phyloP scores from a whole-genome alignment of 352 stramenopile species.

The Ophiocytium majus region DNA sequence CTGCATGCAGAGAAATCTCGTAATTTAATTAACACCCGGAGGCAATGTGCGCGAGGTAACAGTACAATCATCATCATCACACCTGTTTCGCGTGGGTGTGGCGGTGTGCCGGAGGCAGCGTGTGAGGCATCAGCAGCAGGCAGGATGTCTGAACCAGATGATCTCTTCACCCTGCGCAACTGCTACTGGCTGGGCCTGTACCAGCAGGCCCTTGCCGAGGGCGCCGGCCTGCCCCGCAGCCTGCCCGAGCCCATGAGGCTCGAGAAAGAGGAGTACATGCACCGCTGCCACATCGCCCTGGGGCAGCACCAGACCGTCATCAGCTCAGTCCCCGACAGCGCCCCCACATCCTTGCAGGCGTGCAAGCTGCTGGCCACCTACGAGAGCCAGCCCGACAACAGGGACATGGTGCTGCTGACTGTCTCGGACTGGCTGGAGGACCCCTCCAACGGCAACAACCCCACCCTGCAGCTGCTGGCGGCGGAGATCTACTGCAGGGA shows the following conservation, averaged over 20 bases:
- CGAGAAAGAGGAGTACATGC: constrained; percentile 69
- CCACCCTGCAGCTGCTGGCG: constrained; percentile 84
- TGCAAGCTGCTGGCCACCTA: constrained; percentile 80
- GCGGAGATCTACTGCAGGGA: constrained; percentile 86
- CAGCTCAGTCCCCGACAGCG: constrained; percentile 40
- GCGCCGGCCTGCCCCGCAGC: constrained; percentile 36
- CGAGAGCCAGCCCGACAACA: constrained; percentile 58
- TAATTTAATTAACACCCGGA: too few relatives aligned
- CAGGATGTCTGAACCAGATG: constrained; percentile 76
- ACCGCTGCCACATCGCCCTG: constrained; percentile 80
- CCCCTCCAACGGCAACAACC: constrained; percentile 72
- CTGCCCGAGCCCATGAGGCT: constrained; percentile 33
- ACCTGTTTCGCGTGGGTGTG: too few relatives aligned
- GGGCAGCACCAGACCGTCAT: constrained; percentile 66
- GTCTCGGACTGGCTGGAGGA: constrained; percentile 83
- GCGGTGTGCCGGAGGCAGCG: too few relatives aligned
- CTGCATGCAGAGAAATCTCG: too few relatives aligned
- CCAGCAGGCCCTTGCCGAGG: constrained; percentile 66
- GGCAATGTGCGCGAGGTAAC: too few relatives aligned
- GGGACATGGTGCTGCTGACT: constrained; percentile 80
- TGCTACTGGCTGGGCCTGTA: constrained; percentile 96
- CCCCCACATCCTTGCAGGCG: constrained; percentile 61
- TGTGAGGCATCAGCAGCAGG: too few relatives aligned
- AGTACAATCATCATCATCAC: too few relatives aligned
- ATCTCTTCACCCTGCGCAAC: constrained; percentile 96